Percentiles rank a stretch among this genome's conserved stretches.
phyloP scores from a whole-genome alignment of 2,329 filamentous ascomycete species.

The Scopulariopsis brevicaulis region DNA sequence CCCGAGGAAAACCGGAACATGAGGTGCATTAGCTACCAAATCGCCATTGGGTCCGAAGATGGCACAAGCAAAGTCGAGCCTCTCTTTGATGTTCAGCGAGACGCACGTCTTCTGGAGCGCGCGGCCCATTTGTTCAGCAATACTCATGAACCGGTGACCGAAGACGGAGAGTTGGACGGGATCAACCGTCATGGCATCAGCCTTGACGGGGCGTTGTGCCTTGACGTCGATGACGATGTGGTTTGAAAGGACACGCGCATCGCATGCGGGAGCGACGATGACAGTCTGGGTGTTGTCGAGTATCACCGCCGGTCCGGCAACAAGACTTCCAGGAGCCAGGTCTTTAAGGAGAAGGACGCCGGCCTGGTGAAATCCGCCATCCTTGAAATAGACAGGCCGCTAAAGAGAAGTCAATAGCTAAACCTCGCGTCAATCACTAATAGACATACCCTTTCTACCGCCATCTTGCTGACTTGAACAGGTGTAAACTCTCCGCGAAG shows the following conservation, averaged over 20 bases:
- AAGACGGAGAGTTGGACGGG: slow-evolving; percentile 73
- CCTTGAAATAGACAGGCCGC: neutral
- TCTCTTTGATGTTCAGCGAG: slow-evolving; percentile 72
- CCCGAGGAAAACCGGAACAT: slow-evolving; percentile 69
- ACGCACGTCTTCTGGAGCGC: slow-evolving; percentile 72
- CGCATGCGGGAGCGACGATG: slow-evolving; percentile 42
- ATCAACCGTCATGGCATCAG: slow-evolving; percentile 1
- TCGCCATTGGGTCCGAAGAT: slow-evolving; percentile 67
- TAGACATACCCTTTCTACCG: neutral
- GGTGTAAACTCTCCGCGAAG: too few relatives aligned
- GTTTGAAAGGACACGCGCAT: slow-evolving; percentile 65
- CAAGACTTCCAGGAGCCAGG: slow-evolving; percentile 28
- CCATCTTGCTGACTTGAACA: neutral
- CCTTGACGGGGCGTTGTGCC: neutral
- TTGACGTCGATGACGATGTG: slow-evolving; percentile 80
- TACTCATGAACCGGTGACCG: slow-evolving; percentile 75
- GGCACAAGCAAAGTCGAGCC: slow-evolving; percentile 73
- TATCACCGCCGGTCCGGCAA: neutral
- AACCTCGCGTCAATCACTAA: neutral
- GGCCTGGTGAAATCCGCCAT: neutral
- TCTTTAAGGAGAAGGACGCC: neutral
- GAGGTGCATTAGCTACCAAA: slow-evolving; percentile 68
- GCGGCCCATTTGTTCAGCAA: slow-evolving; percentile 75
- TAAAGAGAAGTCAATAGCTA: neutral
- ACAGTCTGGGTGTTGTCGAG: slow-evolving; percentile 44